phyloP scores from a whole-genome alignment of 1,139 yeast species.

The Pichia sp. region DNA sequence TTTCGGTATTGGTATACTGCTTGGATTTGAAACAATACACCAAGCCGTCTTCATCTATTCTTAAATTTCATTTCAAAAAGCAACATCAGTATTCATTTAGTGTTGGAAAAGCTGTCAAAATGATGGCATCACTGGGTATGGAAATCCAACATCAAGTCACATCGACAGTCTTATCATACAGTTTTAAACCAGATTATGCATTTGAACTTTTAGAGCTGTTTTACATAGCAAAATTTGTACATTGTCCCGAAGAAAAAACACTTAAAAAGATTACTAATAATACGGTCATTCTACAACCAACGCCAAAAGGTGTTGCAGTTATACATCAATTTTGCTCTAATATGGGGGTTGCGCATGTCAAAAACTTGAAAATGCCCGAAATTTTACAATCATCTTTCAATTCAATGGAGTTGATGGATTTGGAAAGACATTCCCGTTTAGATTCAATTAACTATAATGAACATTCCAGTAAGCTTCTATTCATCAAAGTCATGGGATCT shows the following conservation, averaged over 20 bases:
- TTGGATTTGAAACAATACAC: slow-evolving; percentile 11
- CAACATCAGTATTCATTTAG: slow-evolving; percentile 46
- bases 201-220: slow-evolving; percentile 42
- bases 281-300: slow-evolving; percentile 57
- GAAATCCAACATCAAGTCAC: slow-evolving; percentile 42
- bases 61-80: slow-evolving; percentile 13
- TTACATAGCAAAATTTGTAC: slow-evolving; percentile 60
- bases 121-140: slow-evolving; percentile 43
- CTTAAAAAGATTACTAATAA: slow-evolving; percentile 35
- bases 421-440: slow-evolving; percentile 57
- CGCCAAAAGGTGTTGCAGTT: slow-evolving; percentile 83
- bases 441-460: slow-evolving; percentile 62
- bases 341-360: slow-evolving; percentile 38
- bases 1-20: slow-evolving; percentile 22
- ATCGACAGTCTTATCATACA: slow-evolving; percentile 51
- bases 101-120: slow-evolving; percentile 40
- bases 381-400: slow-evolving; percentile 51
- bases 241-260: slow-evolving; percentile 71
- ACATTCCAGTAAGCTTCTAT: slow-evolving; percentile 56
- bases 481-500: slow-evolving; percentile 56
- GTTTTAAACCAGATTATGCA: slow-evolving; percentile 46
- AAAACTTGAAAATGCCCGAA: slow-evolving; percentile 17
- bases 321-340: slow-evolving; percentile 51
- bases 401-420: slow-evolving; percentile 59
- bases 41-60: slow-evolving; percentile 4